A percentile compares a stretch with the other conserved stretches of the same genome.
These are phyloP conservation scores for Dactylellina sp. DNA, from an alignment of 2,329 filamentous ascomycete genomes.

Conservation along the genomic window DNA sequence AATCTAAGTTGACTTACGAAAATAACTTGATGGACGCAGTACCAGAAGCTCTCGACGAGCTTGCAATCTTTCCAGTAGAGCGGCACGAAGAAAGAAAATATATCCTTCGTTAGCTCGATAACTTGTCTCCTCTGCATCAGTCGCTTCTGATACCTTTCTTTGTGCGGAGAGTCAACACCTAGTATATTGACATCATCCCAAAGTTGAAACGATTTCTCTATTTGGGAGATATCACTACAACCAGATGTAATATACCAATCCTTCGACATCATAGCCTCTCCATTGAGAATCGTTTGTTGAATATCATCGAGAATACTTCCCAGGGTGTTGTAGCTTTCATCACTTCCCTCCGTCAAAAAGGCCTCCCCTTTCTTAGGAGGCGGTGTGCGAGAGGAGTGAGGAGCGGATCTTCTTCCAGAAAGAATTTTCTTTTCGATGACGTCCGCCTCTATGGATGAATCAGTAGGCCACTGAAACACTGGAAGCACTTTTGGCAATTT, in stretches of 20 bases:
- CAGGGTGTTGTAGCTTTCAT: conserved; percentile 31
- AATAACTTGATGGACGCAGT: conserved; percentile 9
- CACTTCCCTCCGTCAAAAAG: conserved; percentile 7
- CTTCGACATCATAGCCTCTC: neutral
- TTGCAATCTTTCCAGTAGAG: conserved; percentile 30
- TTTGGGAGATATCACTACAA: conserved; percentile 12
- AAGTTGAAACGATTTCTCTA: conserved; percentile 16
- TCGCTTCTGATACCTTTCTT: neutral
- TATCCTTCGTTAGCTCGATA: conserved; percentile 20
- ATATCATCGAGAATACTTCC: conserved; percentile 30
- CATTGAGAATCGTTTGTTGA: conserved; percentile 10
- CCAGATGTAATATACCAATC: conserved; percentile 6
- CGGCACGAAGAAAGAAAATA: conserved; percentile 34
- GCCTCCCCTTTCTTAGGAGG: neutral
- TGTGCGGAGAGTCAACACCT: conserved; percentile 5
- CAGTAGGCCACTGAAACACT: conserved; percentile 41
- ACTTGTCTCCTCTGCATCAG: neutral
- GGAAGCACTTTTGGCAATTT: conserved; percentile 33
- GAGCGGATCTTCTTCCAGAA: neutral
- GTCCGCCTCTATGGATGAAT: conserved; percentile 14
- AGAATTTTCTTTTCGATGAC: conserved; percentile 20
- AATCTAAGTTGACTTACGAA: conserved; percentile 9
- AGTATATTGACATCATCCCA: conserved; percentile 7
- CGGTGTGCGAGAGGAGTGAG: neutral
- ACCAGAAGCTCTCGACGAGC: conserved; percentile 33